Evolutionary conservation across 306 rosid species (phyloP).

Genomic region (Begonia loranthoides): DNA sequence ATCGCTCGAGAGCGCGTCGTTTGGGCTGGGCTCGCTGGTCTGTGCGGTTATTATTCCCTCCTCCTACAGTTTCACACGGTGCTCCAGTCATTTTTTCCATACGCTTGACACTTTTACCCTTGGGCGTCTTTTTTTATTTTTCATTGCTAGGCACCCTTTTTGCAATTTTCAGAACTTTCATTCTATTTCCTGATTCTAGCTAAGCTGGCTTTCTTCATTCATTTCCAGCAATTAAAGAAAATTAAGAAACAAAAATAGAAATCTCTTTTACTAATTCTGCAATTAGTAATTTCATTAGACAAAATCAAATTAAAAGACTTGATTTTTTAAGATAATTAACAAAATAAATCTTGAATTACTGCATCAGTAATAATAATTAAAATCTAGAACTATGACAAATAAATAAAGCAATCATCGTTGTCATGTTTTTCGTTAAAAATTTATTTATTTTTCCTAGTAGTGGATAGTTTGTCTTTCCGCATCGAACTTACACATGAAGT

Average conservation of each 20-base stretch:
- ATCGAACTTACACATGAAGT: no score
- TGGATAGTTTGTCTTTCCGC: no score
- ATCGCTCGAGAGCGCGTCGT: slow-evolving; percentile 14
- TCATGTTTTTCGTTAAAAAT: no score
- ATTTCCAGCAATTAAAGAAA: neutral
- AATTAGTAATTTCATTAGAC: neutral
- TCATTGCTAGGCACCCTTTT: neutral
- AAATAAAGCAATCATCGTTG: no score
- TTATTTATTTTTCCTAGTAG: no score
- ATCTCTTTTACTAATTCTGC: neutral
- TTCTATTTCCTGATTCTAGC: no score
- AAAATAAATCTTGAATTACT: no score
- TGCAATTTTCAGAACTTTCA: neutral
- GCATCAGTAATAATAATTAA: no score
- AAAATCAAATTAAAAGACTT: neutral
- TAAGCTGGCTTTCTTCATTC: neutral
- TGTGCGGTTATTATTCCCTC: slow-evolving; percentile 4
- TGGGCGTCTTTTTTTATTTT: neutral
- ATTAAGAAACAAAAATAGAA: neutral
- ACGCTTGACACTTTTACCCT: slow-evolving; percentile 11
- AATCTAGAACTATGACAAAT: no score
- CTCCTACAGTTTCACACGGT: slow-evolving; percentile 1
- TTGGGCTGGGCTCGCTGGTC: slow-evolving; percentile 12
- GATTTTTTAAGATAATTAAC: neutral
- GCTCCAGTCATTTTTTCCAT: slow-evolving; percentile 9